phyloP scores from a whole-genome alignment of 208 protist species.

The Leishmania tropica region DNA sequence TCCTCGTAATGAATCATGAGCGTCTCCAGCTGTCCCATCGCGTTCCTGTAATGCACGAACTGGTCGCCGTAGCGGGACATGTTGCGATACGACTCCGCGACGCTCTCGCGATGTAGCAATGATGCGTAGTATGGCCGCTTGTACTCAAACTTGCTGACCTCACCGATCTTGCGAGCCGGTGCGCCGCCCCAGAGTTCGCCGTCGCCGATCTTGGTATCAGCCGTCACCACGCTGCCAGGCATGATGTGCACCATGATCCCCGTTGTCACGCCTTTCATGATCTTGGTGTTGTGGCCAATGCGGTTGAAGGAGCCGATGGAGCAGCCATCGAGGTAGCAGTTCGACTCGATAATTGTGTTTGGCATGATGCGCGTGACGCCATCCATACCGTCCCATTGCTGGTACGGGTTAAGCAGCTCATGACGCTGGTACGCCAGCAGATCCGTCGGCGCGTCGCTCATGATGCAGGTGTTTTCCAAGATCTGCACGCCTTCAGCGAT shows the following conservation, averaged over 20 bases:
- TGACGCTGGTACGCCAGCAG: conserved; percentile 85
- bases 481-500: conserved; percentile 85
- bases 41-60: conserved; percentile 77
- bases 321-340: conserved; percentile 90
- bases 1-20: conserved; percentile 83
- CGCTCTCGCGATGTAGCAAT: conserved; percentile 71
- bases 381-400: conserved; percentile 89
- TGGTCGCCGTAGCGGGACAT: conserved; percentile 91
- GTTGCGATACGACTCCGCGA: conserved; percentile 77
- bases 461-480: conserved; percentile 90
- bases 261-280: conserved; percentile 91
- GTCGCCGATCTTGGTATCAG: conserved; percentile 83
- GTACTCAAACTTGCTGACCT: conserved; percentile 90
- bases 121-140: conserved; percentile 86
- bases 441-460: conserved; percentile 83
- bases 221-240: conserved; percentile 81
- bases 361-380: conserved; percentile 80
- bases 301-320: conserved; percentile 89
- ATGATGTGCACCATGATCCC: conserved; percentile 91
- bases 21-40: conserved; percentile 81
- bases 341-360: conserved; percentile 86
- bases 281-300: conserved; percentile 87
- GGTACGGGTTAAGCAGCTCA: conserved; percentile 88
- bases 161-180: conserved; percentile 78
- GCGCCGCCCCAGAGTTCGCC: conserved; percentile 89